Base-by-base conservation (phyloP, 2,329 filamentous ascomycete genomes). In the Venturia effusa region DNA sequence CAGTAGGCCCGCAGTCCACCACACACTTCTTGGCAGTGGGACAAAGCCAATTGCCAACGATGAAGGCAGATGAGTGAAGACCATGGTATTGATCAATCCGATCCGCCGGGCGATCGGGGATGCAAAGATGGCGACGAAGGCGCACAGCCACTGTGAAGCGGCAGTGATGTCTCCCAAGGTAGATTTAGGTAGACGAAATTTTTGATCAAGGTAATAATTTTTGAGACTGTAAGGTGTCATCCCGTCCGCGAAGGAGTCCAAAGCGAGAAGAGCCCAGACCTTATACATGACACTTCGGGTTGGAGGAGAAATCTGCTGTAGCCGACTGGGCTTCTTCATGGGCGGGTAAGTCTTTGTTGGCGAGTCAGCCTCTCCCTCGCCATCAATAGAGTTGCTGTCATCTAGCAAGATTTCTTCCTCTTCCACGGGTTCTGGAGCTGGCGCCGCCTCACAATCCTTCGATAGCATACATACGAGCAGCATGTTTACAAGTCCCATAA, bases 241-340 rank as follows among this genome's bases (percentile, higher is more conserved):
- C 1, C 89, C 88, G 1, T 86, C 88, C 0, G 87, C 63, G 64
- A 91, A 82, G 0, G 85, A 83, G 71, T 92, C 88, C 4, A 91
- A 69, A 1, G 81, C 82, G 68, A 91, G 87, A 1, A 93, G 76
- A 11, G 88, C 73, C 70, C 86, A 88, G 0, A 93, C 78, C 60
- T 84, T 83, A 61, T 82, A 71, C 7, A 89, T 76, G 34, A 86
- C 78, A 0, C 74, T 69, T 10, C 80, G 75, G 40, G 60, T 65
- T 17, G n/a, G 84, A 71, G 3, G 71, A 41, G 63, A 67, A 62
- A 73, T 75, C 63, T 70, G 73, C 69, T 51, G 66, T 66, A 60
- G 22, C 2, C 62, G 61, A n/a, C 62, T 45, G n/a, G 54, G 37
- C 22, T 57, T 37, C 17, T 41, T 27, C 5, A 39, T 60, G 24